Conservation (phyloP, 352 stramenopile species). For the Pythium apleroticum region DNA sequence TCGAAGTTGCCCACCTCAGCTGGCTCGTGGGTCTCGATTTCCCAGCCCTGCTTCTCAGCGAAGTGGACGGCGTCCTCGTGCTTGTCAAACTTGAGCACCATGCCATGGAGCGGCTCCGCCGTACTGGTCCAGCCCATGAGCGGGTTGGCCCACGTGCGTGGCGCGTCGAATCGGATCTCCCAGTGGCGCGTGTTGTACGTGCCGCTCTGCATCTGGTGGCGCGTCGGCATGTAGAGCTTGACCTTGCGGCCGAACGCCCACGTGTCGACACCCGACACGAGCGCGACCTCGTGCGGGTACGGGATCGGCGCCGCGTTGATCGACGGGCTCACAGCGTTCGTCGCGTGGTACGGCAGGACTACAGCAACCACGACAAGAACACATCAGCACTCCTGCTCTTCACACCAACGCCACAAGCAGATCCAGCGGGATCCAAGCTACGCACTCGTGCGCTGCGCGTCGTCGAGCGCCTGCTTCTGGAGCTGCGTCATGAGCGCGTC, state of each 20-base stretch:
- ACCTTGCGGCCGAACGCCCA: slow-evolving; percentile 68
- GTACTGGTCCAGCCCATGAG: slow-evolving; percentile 94
- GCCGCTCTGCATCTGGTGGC: slow-evolving; percentile 86
- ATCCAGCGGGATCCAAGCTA: too few relatives aligned
- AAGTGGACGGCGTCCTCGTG: slow-evolving; percentile 81
- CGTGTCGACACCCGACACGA: slow-evolving; percentile 64
- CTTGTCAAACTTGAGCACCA: slow-evolving; percentile 89
- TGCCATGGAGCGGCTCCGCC: slow-evolving; percentile 83
- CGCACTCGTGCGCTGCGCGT: slow-evolving; percentile 58
- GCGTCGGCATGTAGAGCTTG: slow-evolving; percentile 70
- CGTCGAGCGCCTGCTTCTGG: slow-evolving; percentile 40
- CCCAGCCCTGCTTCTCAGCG: slow-evolving; percentile 87
- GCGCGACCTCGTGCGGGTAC: slow-evolving; percentile 57
- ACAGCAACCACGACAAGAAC: background rate
- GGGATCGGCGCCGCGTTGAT: slow-evolving; percentile 55
- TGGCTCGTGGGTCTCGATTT: slow-evolving; percentile 81
- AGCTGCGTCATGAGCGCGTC: slow-evolving; percentile 46
- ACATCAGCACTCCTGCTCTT: too few relatives aligned
- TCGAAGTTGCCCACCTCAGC: slow-evolving; percentile 65
- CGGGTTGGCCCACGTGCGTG: slow-evolving; percentile 89
- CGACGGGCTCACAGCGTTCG: slow-evolving; percentile 40
- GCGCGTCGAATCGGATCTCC: slow-evolving; percentile 78
- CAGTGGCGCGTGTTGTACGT: slow-evolving; percentile 83
- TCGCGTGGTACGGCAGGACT: slow-evolving; percentile 72
- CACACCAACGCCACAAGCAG: too few relatives aligned